Percentiles rank a stretch among this genome's conserved stretches.
phyloP scores from a whole-genome alignment of 2,329 filamentous ascomycete species.

The Trichoderma sp. region DNA sequence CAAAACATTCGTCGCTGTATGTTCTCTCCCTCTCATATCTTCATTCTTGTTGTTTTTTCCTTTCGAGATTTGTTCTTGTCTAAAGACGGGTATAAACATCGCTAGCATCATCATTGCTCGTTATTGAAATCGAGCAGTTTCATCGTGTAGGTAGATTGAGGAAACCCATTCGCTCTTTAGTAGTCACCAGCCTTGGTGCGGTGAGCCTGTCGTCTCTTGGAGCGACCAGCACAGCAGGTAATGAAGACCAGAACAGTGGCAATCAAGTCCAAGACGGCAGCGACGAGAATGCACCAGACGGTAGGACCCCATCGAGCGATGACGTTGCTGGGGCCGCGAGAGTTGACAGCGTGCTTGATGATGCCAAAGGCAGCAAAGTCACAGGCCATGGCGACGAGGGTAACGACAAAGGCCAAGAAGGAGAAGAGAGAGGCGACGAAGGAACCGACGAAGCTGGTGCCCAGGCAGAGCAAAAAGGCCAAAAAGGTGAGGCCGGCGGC shows the following conservation, averaged over 20 bases:
- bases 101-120: slow-evolving; percentile 5
- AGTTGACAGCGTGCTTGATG: slow-evolving; percentile 57
- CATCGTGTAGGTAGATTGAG: neutral
- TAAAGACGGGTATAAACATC: neutral
- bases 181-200: slow-evolving; percentile 16
- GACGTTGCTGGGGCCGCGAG: slow-evolving; percentile 46
- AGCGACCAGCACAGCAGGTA: slow-evolving; percentile 61
- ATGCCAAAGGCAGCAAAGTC: slow-evolving; percentile 64
- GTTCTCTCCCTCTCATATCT: slow-evolving; percentile 3
- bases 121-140: neutral
- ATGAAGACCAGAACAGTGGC: slow-evolving; percentile 62
- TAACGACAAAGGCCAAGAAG: slow-evolving; percentile 55
- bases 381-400: slow-evolving; percentile 53
- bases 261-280: slow-evolving; percentile 58
- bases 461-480: slow-evolving; percentile 59
- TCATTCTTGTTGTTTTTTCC: neutral
- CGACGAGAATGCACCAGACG: slow-evolving; percentile 63
- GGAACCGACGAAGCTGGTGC: slow-evolving; percentile 56
- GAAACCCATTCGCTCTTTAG: slow-evolving; percentile 30
- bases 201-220: slow-evolving; percentile 40
- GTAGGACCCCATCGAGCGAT: slow-evolving; percentile 56
- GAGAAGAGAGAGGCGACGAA: slow-evolving; percentile 56
- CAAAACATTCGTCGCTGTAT: slow-evolving; percentile 30
- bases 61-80: neutral
- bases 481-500: slow-evolving; percentile 61